Evolutionary conservation across 2,329 filamentous ascomycete species (phyloP).

Genomic region (Aspergillus sp.): DNA sequence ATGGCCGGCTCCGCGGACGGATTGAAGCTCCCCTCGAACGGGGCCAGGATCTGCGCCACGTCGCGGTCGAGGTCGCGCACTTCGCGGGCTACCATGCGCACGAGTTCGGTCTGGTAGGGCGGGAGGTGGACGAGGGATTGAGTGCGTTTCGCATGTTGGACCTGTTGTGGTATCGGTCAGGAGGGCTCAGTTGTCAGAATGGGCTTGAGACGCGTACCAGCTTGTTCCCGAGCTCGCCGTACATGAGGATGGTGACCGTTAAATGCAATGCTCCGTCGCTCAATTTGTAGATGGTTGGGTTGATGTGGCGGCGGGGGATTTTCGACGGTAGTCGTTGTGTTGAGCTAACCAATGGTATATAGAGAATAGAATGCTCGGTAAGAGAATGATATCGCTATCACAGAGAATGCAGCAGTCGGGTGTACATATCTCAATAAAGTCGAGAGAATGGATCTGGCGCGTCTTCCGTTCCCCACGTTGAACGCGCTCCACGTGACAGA

Average conservation of each 20-base stretch:
- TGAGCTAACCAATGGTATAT: too few relatives aligned
- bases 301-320: too few relatives aligned
- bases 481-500: not conserved
- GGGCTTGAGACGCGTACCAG: slow-evolving; percentile 54
- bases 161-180: slow-evolving; percentile 49
- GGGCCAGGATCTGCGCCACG: slow-evolving; percentile 72
- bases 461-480: not conserved
- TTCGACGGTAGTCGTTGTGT: too few relatives aligned
- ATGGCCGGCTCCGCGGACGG: slow-evolving; percentile 77
- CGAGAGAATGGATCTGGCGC: not conserved
- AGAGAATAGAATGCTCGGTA: too few relatives aligned
- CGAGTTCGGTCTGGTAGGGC: slow-evolving; percentile 86
- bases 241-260: slow-evolving; percentile 55
- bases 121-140: slow-evolving; percentile 83
- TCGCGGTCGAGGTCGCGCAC: slow-evolving; percentile 91
- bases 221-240: slow-evolving; percentile 83
- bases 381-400: too few relatives aligned
- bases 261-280: too few relatives aligned
- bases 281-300: too few relatives aligned
- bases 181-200: not conserved
- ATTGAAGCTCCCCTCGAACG: slow-evolving; percentile 81
- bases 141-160: slow-evolving; percentile 92
- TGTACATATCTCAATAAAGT: too few relatives aligned
- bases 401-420: too few relatives aligned
- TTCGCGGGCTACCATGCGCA: slow-evolving; percentile 83